Base-by-base conservation (phyloP, 2,329 filamentous ascomycete species). In the Dothidotthia symphoricarpi region DNA sequence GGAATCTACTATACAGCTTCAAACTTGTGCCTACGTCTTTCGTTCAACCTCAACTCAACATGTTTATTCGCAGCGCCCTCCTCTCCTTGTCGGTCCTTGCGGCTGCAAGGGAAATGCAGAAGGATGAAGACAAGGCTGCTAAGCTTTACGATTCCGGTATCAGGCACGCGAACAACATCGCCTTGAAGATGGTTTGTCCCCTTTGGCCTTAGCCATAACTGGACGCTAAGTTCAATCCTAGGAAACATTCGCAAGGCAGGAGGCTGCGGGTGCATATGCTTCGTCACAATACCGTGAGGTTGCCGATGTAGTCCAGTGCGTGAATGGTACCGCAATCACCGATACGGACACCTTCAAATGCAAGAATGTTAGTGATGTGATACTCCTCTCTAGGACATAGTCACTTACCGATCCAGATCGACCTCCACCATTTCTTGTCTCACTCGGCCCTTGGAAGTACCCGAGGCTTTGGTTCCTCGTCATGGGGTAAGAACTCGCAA, bases 391-490 rank as follows among this genome's bases (percentile, higher is more conserved):
- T n/a, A 12, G 9, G 13, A 14, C 11, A 8, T 10, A 16, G 22
- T 15, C 15, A 16, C 42, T 57, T 9, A 56, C 17, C 11, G 12
- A 3, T 19, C n/a, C 12, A 64, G 66, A 68, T 78, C 13, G 77
- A 81, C 47, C 68, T 79, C 3, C 74, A 78, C 52, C 73, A 77
- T 49, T 81, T 81, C 61, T 60, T 76, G 29, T 72, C 69, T 26
- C 78, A 81, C 49, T 68, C 71, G 3, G 70, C 72, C 17, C 69
- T 81, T 2, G 78, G 77, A 5, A 75, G 73, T 46, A 60, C 51
- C 16, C 59, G 50, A 14, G 69, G 68, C 22, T 65, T 69, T 31
- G 70, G 70, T 6, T 70, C 68, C 12, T 70, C 67, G 3, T 75
- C 73, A 0, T 78, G 75, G 75, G 76, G 53, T 45, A 40, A 31